phyloP scores from a whole-genome alignment of 2,329 filamentous ascomycete genomes.

The Monilinia polystroma region DNA sequence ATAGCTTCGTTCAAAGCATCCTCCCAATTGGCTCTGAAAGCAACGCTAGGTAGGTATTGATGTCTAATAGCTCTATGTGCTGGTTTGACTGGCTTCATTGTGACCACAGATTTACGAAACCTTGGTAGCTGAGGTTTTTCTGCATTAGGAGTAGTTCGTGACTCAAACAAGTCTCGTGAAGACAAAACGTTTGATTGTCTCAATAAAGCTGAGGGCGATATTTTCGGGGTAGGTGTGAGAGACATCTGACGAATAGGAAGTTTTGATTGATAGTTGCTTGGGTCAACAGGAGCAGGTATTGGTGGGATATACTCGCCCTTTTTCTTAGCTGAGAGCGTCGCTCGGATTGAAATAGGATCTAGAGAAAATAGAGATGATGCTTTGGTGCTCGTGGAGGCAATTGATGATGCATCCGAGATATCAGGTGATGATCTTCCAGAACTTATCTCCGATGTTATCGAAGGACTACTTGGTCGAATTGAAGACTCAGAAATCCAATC shows the following conservation, averaged over 20 bases:
- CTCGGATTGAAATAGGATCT: conserved; percentile 23
- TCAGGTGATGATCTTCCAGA: conserved; percentile 36
- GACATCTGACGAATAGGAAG: conserved; percentile 27
- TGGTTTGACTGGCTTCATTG: conserved; percentile 14
- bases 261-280: conserved; percentile 27
- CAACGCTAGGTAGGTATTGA: conserved; percentile 26
- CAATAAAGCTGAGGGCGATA: conserved; percentile 21
- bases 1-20: conserved; percentile 35
- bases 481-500: conserved; percentile 42
- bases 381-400: conserved; percentile 39
- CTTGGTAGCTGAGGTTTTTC: conserved; percentile 24
- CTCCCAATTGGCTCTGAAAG: conserved; percentile 32
- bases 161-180: conserved; percentile 33
- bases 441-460: conserved; percentile 35
- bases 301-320: conserved; percentile 9
- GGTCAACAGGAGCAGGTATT: conserved; percentile 25
- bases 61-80: conserved; percentile 27
- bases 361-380: conserved; percentile 35
- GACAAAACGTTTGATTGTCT: conserved; percentile 36
- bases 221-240: background rate
- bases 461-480: conserved; percentile 36
- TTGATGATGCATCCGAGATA: conserved; percentile 36
- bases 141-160: conserved; percentile 10
- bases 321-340: conserved; percentile 28
- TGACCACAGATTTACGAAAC: conserved; percentile 15